Percentiles rank a stretch among this genome's conserved stretches.
Conservation (phyloP, 352 stramenopile species). For the Phytophthora rubi region DNA sequence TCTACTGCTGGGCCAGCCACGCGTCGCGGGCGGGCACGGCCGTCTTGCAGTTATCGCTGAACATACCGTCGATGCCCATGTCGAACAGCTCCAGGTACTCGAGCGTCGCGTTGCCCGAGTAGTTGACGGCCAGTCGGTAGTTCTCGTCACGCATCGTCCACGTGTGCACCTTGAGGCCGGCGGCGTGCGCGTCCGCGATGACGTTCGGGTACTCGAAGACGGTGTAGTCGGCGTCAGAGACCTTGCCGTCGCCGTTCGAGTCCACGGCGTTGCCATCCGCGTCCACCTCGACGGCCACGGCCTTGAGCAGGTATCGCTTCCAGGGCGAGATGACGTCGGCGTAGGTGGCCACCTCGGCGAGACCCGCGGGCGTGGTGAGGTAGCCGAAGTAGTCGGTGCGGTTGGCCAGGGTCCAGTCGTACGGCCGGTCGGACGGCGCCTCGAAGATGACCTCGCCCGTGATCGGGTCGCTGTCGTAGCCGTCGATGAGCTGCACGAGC, state of each 20-base stretch:
- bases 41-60: conserved; percentile 70
- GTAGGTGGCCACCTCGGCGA: conserved; percentile 74
- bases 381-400: conserved; percentile 60
- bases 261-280: conserved; percentile 50
- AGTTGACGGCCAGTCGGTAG: conserved; percentile 67
- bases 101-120: conserved; percentile 59
- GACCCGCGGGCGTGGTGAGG: conserved; percentile 57
- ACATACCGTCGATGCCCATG: conserved; percentile 67
- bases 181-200: conserved; percentile 59
- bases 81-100: conserved; percentile 76
- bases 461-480: conserved; percentile 55
- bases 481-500: conserved; percentile 85
- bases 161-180: conserved; percentile 59
- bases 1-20: conserved; percentile 43
- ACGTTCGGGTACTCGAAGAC: conserved; percentile 47
- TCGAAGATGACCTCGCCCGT: conserved; percentile 59
- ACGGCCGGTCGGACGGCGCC: conserved; percentile 54
- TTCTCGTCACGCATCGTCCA: conserved; percentile 76
- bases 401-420: conserved; percentile 71
- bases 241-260: conserved; percentile 65
- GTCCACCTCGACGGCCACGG: conserved; percentile 51
- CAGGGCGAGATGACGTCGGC: conserved; percentile 75
- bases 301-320: conserved; percentile 83
- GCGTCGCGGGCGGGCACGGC: conserved; percentile 47
- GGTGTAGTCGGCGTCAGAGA: conserved; percentile 69